Evolutionary conservation across 805 yeast genomes (phyloP).

Genomic region (Metschnikowia reukaufii): DNA sequence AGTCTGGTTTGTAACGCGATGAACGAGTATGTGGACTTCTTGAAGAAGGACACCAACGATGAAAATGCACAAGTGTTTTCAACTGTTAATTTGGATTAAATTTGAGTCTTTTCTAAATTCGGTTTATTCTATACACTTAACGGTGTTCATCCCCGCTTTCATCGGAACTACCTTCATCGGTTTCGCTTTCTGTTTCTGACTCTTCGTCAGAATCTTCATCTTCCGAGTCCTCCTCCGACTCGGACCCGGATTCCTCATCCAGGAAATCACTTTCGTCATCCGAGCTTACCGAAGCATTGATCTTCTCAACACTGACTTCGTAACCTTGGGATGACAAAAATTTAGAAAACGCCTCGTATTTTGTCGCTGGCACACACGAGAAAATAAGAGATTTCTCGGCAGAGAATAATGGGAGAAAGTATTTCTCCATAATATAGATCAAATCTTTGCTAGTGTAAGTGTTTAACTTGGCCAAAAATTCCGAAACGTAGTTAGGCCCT

Average conservation of each 20-base stretch:
- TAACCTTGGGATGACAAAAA: slow-evolving; percentile 60
- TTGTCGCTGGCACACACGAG: slow-evolving; percentile 71
- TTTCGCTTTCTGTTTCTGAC: slow-evolving; percentile 14
- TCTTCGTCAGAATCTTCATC: slow-evolving; percentile 7
- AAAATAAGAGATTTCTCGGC: slow-evolving; percentile 58
- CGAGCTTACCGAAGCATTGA: slow-evolving; percentile 22
- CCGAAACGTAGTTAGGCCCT: slow-evolving; percentile 62
- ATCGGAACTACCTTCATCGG: background rate
- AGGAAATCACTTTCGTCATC: slow-evolving; percentile 5
- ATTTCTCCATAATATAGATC: slow-evolving; percentile 49
- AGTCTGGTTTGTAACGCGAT: slow-evolving; percentile 24
- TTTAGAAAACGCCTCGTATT: slow-evolving; percentile 44
- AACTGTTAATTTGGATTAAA: slow-evolving; percentile 5
- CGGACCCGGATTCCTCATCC: slow-evolving; percentile 15
- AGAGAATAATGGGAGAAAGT: slow-evolving; percentile 66
- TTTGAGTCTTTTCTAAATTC: background rate
- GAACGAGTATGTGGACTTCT: slow-evolving; percentile 24
- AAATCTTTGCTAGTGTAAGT: slow-evolving; percentile 55
- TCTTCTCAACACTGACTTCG: slow-evolving; percentile 55
- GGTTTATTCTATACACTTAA: background rate
- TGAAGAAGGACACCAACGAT: slow-evolving; percentile 21
- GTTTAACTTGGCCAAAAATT: slow-evolving; percentile 53
- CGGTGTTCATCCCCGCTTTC: background rate
- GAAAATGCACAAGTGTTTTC: slow-evolving; percentile 5
- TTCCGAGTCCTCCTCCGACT: slow-evolving; percentile 1